Conservation (phyloP, 2,329 filamentous ascomycete genomes). For the Aspergillaceae sp. region DNA sequence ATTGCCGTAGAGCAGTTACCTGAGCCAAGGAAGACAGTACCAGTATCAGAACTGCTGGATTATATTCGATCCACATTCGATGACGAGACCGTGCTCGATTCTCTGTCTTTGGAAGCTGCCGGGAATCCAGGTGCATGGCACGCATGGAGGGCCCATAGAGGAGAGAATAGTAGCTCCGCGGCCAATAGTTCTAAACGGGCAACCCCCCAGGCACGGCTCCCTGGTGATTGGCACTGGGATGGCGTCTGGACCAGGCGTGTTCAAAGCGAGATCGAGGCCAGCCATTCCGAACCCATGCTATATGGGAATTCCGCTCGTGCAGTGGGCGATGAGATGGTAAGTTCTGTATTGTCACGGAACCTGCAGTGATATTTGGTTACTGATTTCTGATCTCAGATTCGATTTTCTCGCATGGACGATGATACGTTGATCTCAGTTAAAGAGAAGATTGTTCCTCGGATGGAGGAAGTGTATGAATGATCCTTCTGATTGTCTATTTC, state of each 20-base stretch:
- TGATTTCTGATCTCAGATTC: slow-evolving; percentile 25
- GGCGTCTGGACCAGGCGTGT: slow-evolving; percentile 92
- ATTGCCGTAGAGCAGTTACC: slow-evolving; percentile 9
- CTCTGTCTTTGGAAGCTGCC: slow-evolving; percentile 68
- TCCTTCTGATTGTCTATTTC: not conserved
- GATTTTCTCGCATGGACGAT: slow-evolving; percentile 31
- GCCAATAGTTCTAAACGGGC: slow-evolving; percentile 31
- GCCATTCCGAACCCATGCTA: slow-evolving; percentile 68
- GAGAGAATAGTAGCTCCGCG: slow-evolving; percentile 19
- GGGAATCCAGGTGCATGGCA: slow-evolving; percentile 91
- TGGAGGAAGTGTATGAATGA: slow-evolving; percentile 17
- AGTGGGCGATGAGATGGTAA: slow-evolving; percentile 62
- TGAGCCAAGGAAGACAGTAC: slow-evolving; percentile 35
- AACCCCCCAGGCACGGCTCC: slow-evolving; percentile 46
- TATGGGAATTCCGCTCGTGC: slow-evolving; percentile 55
- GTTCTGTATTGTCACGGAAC: not conserved
- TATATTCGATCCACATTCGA: slow-evolving; percentile 81
- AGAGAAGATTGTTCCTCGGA: slow-evolving; percentile 26
- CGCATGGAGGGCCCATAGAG: slow-evolving; percentile 72
- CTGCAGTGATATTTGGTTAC: not conserved
- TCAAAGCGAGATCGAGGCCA: slow-evolving; percentile 65
- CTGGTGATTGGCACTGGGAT: slow-evolving; percentile 94
- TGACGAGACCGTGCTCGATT: slow-evolving; percentile 66
- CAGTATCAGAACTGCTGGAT: slow-evolving; percentile 60
- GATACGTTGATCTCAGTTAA: slow-evolving; percentile 25